phyloP scores from a whole-genome alignment of 768 basidiomycete genomes.

The Agaricus sinodeliciosus region DNA sequence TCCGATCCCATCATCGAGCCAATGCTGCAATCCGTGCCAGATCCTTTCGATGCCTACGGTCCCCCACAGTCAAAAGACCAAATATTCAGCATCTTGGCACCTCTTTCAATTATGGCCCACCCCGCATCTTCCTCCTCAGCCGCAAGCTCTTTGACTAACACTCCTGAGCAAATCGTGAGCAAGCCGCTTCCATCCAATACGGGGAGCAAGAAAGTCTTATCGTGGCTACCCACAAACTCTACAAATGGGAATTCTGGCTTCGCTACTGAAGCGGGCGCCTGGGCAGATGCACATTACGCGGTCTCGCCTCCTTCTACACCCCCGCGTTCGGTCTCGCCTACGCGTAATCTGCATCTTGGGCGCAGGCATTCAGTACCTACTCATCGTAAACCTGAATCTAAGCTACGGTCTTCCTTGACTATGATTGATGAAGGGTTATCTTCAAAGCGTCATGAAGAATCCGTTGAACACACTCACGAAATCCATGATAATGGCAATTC shows the following conservation, averaged over 20 bases:
- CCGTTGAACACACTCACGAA: not conserved
- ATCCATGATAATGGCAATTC: not conserved
- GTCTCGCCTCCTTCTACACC: constrained; percentile 36
- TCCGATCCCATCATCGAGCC: constrained; percentile 89
- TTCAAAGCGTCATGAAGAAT: constrained; percentile 6
- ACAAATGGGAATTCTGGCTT: constrained; percentile 37
- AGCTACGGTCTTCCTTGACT: constrained; percentile 66
- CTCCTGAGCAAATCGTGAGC: constrained; percentile 32
- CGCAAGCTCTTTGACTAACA: constrained; percentile 50
- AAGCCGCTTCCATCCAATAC: constrained; percentile 24
- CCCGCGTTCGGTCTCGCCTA: constrained; percentile 45
- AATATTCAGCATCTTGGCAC: constrained; percentile 89
- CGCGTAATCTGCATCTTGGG: constrained; percentile 17
- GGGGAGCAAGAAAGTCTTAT: constrained; percentile 25
- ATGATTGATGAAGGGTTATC: constrained; percentile 53
- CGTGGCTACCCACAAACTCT: constrained; percentile 24
- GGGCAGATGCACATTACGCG: constrained; percentile 42
- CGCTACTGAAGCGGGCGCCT: constrained; percentile 47
- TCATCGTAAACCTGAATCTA: constrained; percentile 53
- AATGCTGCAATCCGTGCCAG: constrained; percentile 84
- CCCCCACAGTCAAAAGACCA: constrained; percentile 83
- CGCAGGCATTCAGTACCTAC: constrained; percentile 51
- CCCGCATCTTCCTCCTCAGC: constrained; percentile 39
- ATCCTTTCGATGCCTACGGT: constrained; percentile 90
- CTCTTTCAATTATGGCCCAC: constrained; percentile 64